A percentile compares a stretch with the other conserved stretches of the same genome.
phyloP scores from a whole-genome alignment of 129 eudicot genomes.

The Centaurea solstitialis region DNA sequence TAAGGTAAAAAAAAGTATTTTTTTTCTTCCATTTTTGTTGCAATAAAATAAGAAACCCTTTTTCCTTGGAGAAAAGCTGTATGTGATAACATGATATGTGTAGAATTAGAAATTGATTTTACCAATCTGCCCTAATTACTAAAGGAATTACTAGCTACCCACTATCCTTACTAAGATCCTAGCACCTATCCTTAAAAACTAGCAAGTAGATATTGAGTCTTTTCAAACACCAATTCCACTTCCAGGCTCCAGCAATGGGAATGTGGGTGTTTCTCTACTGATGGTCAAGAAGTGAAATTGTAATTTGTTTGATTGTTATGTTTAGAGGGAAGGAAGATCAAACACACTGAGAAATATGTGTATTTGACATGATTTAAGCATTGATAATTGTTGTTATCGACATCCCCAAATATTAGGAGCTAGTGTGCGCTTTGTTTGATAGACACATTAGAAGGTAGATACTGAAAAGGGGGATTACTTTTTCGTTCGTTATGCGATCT shows the following conservation, averaged over 20 bases:
- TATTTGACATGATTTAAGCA: too few relatives aligned
- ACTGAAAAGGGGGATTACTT: background rate
- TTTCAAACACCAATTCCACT: background rate
- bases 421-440: background rate
- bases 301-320: background rate
- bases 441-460: background rate
- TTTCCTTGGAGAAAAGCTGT: background rate
- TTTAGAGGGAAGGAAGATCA: background rate
- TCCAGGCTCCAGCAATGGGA: too few relatives aligned
- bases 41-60: background rate
- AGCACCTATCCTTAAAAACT: too few relatives aligned
- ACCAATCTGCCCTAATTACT: background rate
- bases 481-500: background rate
- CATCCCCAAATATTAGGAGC: background rate
- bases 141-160: too few relatives aligned
- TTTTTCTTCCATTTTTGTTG: background rate
- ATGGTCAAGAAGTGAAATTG: background rate
- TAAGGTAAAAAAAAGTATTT: conserved; percentile 43
- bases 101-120: background rate
- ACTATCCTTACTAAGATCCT: too few relatives aligned
- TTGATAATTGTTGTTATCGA: background rate
- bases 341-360: too few relatives aligned
- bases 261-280: background rate
- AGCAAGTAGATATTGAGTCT: background rate
- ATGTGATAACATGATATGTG: background rate